Percentiles rank a stretch among this genome's conserved stretches.
Conservation (phyloP, 768 basidiomycete species). For the Tylopilus felleus region DNA sequence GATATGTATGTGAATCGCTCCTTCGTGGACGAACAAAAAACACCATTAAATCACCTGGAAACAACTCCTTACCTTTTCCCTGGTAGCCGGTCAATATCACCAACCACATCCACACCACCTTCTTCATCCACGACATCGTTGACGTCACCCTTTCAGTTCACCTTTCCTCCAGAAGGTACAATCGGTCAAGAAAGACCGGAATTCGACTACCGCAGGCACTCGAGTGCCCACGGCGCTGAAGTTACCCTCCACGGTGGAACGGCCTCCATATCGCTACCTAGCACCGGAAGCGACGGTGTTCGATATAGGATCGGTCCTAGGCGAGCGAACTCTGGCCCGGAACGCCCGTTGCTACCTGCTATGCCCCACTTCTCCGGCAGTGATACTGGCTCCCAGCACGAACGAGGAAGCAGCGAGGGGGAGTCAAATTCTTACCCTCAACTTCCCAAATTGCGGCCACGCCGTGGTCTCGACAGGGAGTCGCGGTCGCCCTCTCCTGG, state of each 20-base stretch:
- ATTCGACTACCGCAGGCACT: conserved; percentile 63
- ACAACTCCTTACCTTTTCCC: conserved; percentile 58
- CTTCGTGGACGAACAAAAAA: conserved; percentile 56
- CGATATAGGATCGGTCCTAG: conserved; percentile 57
- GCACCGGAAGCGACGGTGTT: conserved; percentile 50
- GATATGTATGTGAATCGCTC: conserved; percentile 50
- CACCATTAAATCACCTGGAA: conserved; percentile 48
- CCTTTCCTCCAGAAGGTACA: conserved; percentile 51
- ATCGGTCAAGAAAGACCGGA: conserved; percentile 56
- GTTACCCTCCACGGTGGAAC: conserved; percentile 72
- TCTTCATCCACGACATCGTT: conserved; percentile 61
- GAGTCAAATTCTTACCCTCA: conserved; percentile 43
- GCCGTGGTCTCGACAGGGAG: conserved; percentile 46
- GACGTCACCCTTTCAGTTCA: conserved; percentile 65
- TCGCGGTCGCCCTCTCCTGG: conserved; percentile 47
- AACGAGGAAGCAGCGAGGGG: conserved; percentile 55
- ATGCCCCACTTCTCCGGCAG: conserved; percentile 48
- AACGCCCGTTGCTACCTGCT: conserved; percentile 46
- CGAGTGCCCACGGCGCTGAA: conserved; percentile 51
- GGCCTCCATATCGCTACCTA: conserved; percentile 61
- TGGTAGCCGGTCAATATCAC: conserved; percentile 69
- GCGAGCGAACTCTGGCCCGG: conserved; percentile 46
- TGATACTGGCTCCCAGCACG: conserved; percentile 50
- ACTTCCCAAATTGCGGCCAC: conserved; percentile 44
- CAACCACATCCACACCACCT: conserved; percentile 56